Conservation (phyloP, 768 basidiomycete species). For the Gloeostereum incarnatum region DNA sequence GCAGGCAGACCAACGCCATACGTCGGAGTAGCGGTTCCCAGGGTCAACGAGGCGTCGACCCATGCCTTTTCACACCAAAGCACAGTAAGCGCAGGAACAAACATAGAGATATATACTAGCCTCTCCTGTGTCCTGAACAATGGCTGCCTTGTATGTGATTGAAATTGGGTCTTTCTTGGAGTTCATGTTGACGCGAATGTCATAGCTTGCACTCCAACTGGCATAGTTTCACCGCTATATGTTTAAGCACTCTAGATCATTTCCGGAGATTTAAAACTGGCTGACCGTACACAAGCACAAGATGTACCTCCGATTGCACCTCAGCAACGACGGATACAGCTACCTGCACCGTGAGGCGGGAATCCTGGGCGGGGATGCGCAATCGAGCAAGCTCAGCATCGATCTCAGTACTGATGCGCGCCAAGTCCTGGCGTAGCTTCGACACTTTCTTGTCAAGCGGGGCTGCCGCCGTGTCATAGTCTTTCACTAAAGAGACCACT, state of each 20-base stretch:
- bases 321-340: slow-evolving; percentile 9
- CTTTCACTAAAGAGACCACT: slow-evolving; percentile 1
- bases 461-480: slow-evolving; percentile 2
- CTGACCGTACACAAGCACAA: slow-evolving; percentile 10
- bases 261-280: background rate
- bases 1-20: slow-evolving; percentile 23
- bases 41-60: slow-evolving; percentile 25
- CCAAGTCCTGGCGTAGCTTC: slow-evolving; percentile 2
- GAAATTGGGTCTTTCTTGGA: background rate
- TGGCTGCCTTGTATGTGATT: slow-evolving; percentile 6
- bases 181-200: slow-evolving; percentile 6
- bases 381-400: background rate
- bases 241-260: background rate
- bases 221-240: background rate
- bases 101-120: background rate
- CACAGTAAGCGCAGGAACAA: background rate
- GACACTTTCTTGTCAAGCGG: slow-evolving; percentile 5
- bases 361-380: background rate
- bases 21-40: slow-evolving; percentile 29
- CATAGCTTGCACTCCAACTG: slow-evolving; percentile 6
- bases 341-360: background rate
- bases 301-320: slow-evolving; percentile 3
- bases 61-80: slow-evolving; percentile 17
- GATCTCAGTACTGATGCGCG: slow-evolving; percentile 1
- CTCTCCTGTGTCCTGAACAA: slow-evolving; percentile 7